phyloP scores from a whole-genome alignment of 805 yeast genomes.

The Barnettozyma sp. region DNA sequence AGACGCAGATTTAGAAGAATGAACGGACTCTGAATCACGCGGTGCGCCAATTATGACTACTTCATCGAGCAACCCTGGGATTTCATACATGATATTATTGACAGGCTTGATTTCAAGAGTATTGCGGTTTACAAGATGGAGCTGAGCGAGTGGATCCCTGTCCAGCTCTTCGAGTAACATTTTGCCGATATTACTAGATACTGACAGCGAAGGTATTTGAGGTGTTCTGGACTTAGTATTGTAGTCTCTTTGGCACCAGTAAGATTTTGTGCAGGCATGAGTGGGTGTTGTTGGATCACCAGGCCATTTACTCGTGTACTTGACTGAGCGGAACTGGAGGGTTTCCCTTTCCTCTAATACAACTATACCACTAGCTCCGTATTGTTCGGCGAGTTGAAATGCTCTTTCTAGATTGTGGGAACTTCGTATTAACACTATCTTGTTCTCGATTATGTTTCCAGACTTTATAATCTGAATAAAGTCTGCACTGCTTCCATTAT shows the following conservation, averaged over 20 bases:
- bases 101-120: slow-evolving; percentile 37
- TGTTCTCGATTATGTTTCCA: slow-evolving; percentile 42
- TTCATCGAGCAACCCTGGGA: slow-evolving; percentile 52
- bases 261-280: slow-evolving; percentile 41
- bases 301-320: slow-evolving; percentile 50
- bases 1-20: slow-evolving; percentile 1
- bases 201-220: slow-evolving; percentile 46
- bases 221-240: slow-evolving; percentile 33
- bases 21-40: slow-evolving; percentile 37
- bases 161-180: not conserved
- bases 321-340: slow-evolving; percentile 53
- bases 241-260: slow-evolving; percentile 8
- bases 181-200: slow-evolving; percentile 29
- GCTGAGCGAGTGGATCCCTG: not conserved
- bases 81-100: slow-evolving; percentile 43
- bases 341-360: too few relatives aligned
- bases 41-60: slow-evolving; percentile 50
- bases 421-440: slow-evolving; percentile 52
- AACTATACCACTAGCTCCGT: slow-evolving; percentile 56
- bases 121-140: slow-evolving; percentile 24
- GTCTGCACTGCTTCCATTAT: slow-evolving; percentile 54
- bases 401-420: not conserved
- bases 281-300: slow-evolving; percentile 82
- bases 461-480: slow-evolving; percentile 35
- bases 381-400: slow-evolving; percentile 38